These are phyloP conservation scores for Diaporthe sp. DNA, from an alignment of 2,329 filamentous ascomycete species.

Conservation along the genomic window DNA sequence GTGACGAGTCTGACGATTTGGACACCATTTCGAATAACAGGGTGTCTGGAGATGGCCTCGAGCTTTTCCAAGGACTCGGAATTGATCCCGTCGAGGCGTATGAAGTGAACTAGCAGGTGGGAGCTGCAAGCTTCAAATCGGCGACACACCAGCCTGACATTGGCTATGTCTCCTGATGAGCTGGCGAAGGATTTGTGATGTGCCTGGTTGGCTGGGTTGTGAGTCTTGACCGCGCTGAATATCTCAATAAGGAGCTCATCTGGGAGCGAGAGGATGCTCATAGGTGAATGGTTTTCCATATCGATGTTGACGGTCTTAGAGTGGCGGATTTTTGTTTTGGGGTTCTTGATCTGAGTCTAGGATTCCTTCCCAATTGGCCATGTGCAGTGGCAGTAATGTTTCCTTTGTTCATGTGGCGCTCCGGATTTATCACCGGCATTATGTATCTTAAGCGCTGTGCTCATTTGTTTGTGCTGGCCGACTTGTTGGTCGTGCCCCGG, in stretches of 20 bases:
- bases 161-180: constrained; percentile 30
- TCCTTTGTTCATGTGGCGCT: not conserved
- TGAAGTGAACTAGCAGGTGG: constrained; percentile 33
- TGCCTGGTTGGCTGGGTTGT: constrained; percentile 23
- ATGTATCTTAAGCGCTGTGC: constrained; percentile 6
- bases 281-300: not conserved
- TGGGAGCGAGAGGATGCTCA: constrained; percentile 35
- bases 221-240: constrained; percentile 26
- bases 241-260: constrained; percentile 36
- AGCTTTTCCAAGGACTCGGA: constrained; percentile 29
- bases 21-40: constrained; percentile 27
- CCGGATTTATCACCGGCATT: not conserved
- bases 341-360: not conserved
- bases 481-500: not conserved
- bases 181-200: constrained; percentile 15
- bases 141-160: constrained; percentile 34
- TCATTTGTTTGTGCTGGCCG: constrained; percentile 1
- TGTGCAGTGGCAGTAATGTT: not conserved
- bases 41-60: constrained; percentile 36
- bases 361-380: not conserved
- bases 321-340: not conserved
- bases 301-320: not conserved
- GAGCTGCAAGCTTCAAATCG: constrained; percentile 34
- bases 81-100: constrained; percentile 28
- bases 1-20: constrained; percentile 19